Evolutionary conservation across 768 basidiomycete species (phyloP).

Genomic region (Pisolithus orientalis): DNA sequence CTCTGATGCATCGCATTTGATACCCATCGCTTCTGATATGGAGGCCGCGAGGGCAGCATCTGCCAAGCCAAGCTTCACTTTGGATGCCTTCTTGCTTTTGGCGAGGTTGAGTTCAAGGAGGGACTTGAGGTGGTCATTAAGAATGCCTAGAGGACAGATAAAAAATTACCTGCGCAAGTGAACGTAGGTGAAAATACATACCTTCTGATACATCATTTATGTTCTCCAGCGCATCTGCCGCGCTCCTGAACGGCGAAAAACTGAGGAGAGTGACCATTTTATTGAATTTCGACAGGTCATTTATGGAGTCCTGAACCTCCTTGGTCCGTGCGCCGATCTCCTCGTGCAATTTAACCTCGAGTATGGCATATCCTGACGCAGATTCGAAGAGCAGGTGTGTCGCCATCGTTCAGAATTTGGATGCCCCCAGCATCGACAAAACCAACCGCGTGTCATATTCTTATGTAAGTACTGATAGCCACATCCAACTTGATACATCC

Average conservation of each 20-base stretch:
- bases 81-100: constrained; percentile 64
- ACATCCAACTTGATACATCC: too few relatives aligned
- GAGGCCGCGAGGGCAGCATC: constrained; percentile 70
- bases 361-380: constrained; percentile 90
- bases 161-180: background rate
- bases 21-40: constrained; percentile 65
- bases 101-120: constrained; percentile 85
- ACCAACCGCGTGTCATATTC: too few relatives aligned
- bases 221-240: constrained; percentile 91
- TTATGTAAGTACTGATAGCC: too few relatives aligned
- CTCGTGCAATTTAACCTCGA: constrained; percentile 81
- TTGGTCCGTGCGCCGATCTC: constrained; percentile 77
- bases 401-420: constrained; percentile 39
- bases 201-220: constrained; percentile 96
- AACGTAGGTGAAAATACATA: constrained; percentile 29
- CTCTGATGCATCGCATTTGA: constrained; percentile 79
- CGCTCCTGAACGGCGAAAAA: constrained; percentile 91
- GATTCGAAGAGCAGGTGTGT: constrained; percentile 92
- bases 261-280: constrained; percentile 90
- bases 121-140: constrained; percentile 78
- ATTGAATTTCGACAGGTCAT: constrained; percentile 80
- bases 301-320: constrained; percentile 79
- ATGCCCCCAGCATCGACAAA: too few relatives aligned
- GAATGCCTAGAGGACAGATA: constrained; percentile 48
- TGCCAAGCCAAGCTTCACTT: constrained; percentile 71